These are phyloP conservation scores for Recurvomyces mirabilis DNA, from an alignment of 495 filamentous ascomycete genomes.

Conservation along the genomic window DNA sequence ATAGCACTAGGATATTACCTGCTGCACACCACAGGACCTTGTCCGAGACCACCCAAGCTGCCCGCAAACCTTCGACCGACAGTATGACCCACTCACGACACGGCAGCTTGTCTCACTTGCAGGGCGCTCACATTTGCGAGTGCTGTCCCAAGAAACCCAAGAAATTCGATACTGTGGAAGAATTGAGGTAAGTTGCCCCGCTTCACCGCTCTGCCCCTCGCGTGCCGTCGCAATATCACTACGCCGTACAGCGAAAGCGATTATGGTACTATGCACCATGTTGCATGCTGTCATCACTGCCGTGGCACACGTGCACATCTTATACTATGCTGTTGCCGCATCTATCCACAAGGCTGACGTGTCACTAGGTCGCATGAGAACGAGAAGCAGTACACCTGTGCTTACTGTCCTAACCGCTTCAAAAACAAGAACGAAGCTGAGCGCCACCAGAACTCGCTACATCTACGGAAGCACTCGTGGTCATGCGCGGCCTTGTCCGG, in stretches of 20 bases:
- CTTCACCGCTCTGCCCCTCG: neutral
- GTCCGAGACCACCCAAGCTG: conserved; percentile 27
- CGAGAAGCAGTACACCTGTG: conserved; percentile 92
- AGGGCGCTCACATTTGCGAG: conserved; percentile 67
- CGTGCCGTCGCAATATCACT: too few relatives aligned
- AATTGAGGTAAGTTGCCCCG: conserved; percentile 58
- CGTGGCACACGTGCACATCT: too few relatives aligned
- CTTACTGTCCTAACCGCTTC: conserved; percentile 88
- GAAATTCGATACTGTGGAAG: conserved; percentile 81
- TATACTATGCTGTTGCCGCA: too few relatives aligned
- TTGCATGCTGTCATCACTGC: too few relatives aligned
- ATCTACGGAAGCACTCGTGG: conserved; percentile 93
- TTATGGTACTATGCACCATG: too few relatives aligned
- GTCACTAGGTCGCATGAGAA: conserved; percentile 58
- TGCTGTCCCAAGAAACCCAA: conserved; percentile 99
- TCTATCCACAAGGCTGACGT: conserved; percentile 1
- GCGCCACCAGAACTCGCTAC: conserved; percentile 91
- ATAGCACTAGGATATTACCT: conserved; percentile 41
- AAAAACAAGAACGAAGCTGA: conserved; percentile 99
- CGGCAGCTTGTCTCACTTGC: conserved; percentile 32
- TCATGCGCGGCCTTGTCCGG: conserved; percentile 78
- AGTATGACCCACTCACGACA: conserved; percentile 26
- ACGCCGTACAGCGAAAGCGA: too few relatives aligned
- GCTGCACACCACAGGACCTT: conserved; percentile 27
- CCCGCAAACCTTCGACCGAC: conserved; percentile 36